Evolutionary conservation across 148 eudicot species (phyloP).

Genomic region (Vaccinium myrtillus): DNA sequence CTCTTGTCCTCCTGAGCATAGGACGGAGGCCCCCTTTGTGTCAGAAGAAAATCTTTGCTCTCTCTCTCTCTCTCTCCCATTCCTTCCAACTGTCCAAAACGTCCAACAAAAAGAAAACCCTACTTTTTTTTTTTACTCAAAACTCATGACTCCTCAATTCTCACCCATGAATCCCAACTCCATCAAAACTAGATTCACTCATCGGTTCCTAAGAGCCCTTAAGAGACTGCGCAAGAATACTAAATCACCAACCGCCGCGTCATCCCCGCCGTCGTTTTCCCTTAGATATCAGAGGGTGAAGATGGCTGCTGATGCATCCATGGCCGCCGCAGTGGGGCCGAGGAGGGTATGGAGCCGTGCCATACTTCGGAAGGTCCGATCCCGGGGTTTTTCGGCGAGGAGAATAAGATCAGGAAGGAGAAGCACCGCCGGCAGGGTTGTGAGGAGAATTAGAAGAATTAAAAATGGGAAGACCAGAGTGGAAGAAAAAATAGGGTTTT

Average conservation of each 20-base stretch:
- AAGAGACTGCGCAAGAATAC: constrained; percentile 34
- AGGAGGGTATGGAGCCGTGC: constrained; percentile 73
- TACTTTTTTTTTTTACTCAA: background rate
- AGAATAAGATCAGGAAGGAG: constrained; percentile 21
- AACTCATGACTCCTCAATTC: constrained; percentile 15
- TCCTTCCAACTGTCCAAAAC: constrained; percentile 4
- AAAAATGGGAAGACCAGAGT: background rate
- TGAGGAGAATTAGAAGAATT: background rate
- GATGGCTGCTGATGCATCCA: constrained; percentile 56
- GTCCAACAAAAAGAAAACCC: background rate
- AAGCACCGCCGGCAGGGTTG: background rate
- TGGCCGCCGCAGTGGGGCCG: constrained; percentile 68
- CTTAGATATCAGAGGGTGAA: constrained; percentile 33
- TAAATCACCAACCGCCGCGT: background rate
- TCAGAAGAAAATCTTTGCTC: constrained; percentile 43
- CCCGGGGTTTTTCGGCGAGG: background rate
- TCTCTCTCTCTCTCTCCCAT: constrained; percentile 15
- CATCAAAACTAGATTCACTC: constrained; percentile 48
- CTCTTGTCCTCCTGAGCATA: constrained; percentile 37
- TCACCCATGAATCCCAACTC: constrained; percentile 30
- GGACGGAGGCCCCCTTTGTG: constrained; percentile 34
- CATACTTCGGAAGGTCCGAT: constrained; percentile 32
- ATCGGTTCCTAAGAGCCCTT: constrained; percentile 57
- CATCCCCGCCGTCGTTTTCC: background rate
- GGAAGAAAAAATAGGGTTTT: background rate